Evolutionary conservation across 129 eudicot genomes (phyloP).

Genomic region (Chrysanthemum lavandulifolium): DNA sequence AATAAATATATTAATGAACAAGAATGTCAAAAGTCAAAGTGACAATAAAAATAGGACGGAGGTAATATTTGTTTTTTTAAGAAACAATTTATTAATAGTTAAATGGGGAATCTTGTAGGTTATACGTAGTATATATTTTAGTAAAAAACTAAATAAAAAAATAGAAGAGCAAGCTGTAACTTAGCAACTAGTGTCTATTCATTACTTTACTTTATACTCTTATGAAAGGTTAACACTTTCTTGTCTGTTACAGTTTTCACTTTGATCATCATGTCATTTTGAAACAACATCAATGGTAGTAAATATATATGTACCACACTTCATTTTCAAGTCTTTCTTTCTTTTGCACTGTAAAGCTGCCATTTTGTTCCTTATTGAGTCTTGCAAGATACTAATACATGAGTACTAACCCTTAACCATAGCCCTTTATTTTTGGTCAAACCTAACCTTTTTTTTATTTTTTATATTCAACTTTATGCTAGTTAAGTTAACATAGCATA

Average conservation of each 20-base stretch:
- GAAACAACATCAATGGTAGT: conserved; percentile 32
- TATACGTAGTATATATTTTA: conserved; percentile 27
- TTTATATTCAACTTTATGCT: conserved; percentile 34
- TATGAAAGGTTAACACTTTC: conserved; percentile 71
- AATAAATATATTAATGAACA: too few species aligned
- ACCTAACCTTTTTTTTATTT: conserved; percentile 44
- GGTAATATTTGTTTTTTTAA: too few species aligned
- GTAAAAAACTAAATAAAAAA: conserved; percentile 28
- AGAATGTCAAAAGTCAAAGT: too few species aligned
- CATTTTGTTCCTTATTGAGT: conserved; percentile 92
- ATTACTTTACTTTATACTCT: conserved; percentile 75
- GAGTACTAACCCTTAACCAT: conserved; percentile 14
- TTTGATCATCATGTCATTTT: conserved; percentile 44
- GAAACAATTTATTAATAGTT: neutral
- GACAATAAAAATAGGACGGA: too few species aligned
- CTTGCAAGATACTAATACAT: conserved; percentile 12
- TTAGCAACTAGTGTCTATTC: conserved; percentile 51
- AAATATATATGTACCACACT: conserved; percentile 40
- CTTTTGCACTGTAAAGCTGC: conserved; percentile 87
- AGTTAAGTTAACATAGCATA: conserved; percentile 32
- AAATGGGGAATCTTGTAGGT: conserved; percentile 30
- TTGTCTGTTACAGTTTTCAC: conserved; percentile 31
- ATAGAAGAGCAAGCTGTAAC: conserved; percentile 87
- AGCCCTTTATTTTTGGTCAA: conserved; percentile 63
- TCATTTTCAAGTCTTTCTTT: conserved; percentile 32